Evolutionary conservation across 257 asterid species (phyloP).

Genomic region (Verbascum thapsus): DNA sequence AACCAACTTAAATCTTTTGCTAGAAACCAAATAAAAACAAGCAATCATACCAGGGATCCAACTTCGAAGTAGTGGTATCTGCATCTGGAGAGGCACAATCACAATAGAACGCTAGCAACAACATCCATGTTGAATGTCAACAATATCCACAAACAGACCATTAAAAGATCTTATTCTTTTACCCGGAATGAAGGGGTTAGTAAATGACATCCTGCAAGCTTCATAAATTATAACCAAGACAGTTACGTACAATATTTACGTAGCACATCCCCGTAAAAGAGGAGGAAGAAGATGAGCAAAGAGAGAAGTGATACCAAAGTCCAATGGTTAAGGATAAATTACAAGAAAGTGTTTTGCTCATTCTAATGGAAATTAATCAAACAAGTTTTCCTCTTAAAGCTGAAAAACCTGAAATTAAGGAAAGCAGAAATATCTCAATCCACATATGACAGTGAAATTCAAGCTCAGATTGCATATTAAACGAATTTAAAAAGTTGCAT

Average conservation of each 20-base stretch:
- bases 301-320: neutral
- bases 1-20: neutral
- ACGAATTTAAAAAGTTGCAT: neutral
- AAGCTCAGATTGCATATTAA: neutral
- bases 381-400: neutral
- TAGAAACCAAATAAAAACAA: neutral
- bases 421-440: neutral
- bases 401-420: neutral
- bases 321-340: neutral
- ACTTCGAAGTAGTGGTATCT: neutral
- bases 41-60: neutral
- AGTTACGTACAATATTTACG: neutral
- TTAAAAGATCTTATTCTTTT: neutral
- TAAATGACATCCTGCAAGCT: constrained; percentile 19
- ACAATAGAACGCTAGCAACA: neutral
- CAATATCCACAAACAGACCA: neutral
- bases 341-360: neutral
- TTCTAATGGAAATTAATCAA: neutral
- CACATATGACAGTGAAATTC: neutral
- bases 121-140: neutral
- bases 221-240: neutral
- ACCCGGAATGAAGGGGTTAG: neutral
- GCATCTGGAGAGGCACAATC: neutral
- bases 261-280: neutral
- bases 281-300: neutral